Base-by-base conservation (phyloP, 768 basidiomycete species). In the Chalciporus chontae region DNA sequence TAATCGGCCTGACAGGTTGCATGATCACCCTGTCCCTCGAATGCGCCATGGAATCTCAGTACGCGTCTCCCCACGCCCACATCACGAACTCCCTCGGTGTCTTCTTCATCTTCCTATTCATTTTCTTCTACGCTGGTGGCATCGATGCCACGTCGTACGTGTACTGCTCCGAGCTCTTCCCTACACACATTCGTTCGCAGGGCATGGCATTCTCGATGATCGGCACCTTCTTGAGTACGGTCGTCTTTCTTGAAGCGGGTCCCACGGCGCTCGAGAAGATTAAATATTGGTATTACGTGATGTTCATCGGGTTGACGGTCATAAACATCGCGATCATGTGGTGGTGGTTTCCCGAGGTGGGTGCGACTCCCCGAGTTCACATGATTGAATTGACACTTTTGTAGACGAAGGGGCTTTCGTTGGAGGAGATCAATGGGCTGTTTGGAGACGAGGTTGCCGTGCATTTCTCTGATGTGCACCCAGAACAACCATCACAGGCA, bases 361-460 rank as follows among this genome's bases (percentile, higher is more conserved):
- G 32, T 11, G 29, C 10, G 29, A 31, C 29, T 31, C 7, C 29
- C 10, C 29, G 29, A 31, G 29, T 9, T 4, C 7, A 31, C 3
- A 31, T 13, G 10, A 13, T 6, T 31, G 10, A 11, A 9, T 4
- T 11, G 29, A 31, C 13, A 3, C 9, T 31, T 18, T 17, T 24
- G 7, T 23, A 26, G 26, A 40, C 39, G 9, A 40, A 40, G 14
- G 39, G 39, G 9, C 24, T 51, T 13, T 51, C 50, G 10, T 44
- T 51, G 24, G 50, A 51, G 23, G 49, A 51, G 14, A 51, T 46
- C 15, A 51, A 40, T 31, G 39, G 23, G 9, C 17, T 21, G 18
- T 51, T 40, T 38, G 49, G 49, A 3, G 49, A 50, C 19, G 37
- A 26, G 14, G 50, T 51, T 5, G 39, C 50, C 1, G 37, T 41